phyloP scores from a whole-genome alignment of 345 rosid genomes.

The Salix dunnii region DNA sequence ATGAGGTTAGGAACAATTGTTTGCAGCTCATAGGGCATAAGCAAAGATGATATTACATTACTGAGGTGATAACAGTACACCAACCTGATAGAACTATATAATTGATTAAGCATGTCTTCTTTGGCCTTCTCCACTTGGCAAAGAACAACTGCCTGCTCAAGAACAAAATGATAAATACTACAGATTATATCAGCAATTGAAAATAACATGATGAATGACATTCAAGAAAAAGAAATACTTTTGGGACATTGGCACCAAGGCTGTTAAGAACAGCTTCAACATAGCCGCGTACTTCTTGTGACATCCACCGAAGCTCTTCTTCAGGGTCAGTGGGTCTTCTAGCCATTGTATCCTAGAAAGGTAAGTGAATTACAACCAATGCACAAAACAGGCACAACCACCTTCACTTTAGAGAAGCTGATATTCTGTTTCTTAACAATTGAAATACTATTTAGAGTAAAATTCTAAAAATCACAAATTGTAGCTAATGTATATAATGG shows the following conservation, averaged over 20 bases:
- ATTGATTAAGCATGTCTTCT: constrained; percentile 97
- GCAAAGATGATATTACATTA: not conserved
- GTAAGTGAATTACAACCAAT: not conserved
- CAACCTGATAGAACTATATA: constrained; percentile 87
- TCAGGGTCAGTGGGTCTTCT: constrained; percentile 95
- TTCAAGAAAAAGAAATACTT: constrained; percentile 42
- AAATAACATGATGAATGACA: not conserved
- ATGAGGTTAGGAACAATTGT: not conserved
- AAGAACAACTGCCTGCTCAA: constrained; percentile 90
- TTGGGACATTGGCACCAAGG: constrained; percentile 97
- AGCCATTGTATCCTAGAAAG: constrained; percentile 76
- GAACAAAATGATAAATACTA: constrained; percentile 13
- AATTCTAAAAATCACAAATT: constrained; percentile 2
- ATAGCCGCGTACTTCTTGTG: constrained; percentile 98
- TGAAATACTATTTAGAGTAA: not conserved
- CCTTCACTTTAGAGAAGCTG: not conserved
- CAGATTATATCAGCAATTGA: not conserved
- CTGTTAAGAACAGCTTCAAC: constrained; percentile 99
- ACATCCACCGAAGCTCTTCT: constrained; percentile 99
- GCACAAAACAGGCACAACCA: not conserved
- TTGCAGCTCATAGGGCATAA: not conserved
- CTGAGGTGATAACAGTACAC: constrained; percentile 1
- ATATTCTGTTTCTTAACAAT: not conserved
- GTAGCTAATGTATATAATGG: constrained; percentile 7
- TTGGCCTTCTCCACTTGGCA: constrained; percentile 99